Evolutionary conservation across 2,329 filamentous ascomycete species (phyloP), one percentile per base, ranked within the genome.

Genomic region (Neophaeococcomyces aloes): DNA sequence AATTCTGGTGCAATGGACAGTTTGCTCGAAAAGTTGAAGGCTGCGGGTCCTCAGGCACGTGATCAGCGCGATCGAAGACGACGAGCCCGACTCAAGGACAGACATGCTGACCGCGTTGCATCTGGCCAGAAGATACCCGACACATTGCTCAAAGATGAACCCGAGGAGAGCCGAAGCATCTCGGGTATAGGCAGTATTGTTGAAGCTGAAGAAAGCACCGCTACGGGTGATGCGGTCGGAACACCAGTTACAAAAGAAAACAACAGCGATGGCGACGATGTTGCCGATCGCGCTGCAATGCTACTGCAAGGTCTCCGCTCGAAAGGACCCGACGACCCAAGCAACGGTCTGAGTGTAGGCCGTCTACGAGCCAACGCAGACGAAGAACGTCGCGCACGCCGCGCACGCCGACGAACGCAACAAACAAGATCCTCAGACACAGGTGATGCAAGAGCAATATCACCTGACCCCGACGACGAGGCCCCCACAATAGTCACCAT

Each of bases 1-100:
- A 81, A 78, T 44, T 86, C 86, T 5, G 91, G 89, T 42, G 91
- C 88, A 41, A 96, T 98, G 88, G 91, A 98, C 66, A 86, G 83
- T 31, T 70, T 98, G 18, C 76, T 98, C 38, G 86, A 95, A 76
- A 96, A 96, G 65, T 70, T 98, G 44, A 83, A 91, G 46, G 88
- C 87, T 44, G 91, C 91, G 1, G 89, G 88, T 44, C 89, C 91
- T 23, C 86, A 94, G 66, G 78, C 85, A 21, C 75, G 85, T 61
- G 88, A 95, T 61, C 83, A 93, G 62, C 78, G 89, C 58, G 91
- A 96, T 62, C 79, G 87, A 55, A 79, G 91, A 50, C 78, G 89
- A 46, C 78, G 89, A 53, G 87, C 88, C 30, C 75, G 89, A 43
- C 75, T 96, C 55, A 93, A 94, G 74, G 88, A 94, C 59, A 75